Evolutionary conservation across 805 yeast genomes (phyloP), one percentile per base, ranked within the genome.

Genomic region (Candida silvatica): DNA sequence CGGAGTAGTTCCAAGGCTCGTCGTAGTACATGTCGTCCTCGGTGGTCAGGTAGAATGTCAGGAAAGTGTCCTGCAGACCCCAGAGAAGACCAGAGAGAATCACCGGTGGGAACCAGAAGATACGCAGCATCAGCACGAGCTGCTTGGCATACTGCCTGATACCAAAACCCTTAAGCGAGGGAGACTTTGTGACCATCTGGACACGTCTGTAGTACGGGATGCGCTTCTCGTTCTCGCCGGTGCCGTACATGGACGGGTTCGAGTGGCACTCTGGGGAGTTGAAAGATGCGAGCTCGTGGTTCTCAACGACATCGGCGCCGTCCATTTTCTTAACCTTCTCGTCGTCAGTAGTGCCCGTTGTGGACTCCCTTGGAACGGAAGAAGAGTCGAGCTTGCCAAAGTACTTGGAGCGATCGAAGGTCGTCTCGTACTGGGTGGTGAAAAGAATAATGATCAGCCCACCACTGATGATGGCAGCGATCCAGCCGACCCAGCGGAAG

Each of bases 401-500:
- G 41, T 67, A 70, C 23, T 49, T 58, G n/a, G 61, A 44, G 48
- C 85, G 63, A 47, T 78, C 80, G 45, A 77, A 77, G 30, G 63
- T 63, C 1, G 94, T 80, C 49, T 84, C 94, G 50, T 80, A 88
- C 48, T 81, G 71, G 15, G 69, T 68, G 42, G 80, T 70, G 18
- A 77, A 44, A 35, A 79, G 53, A 11, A 79, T 66, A 1, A 71
- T 39, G 37, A 80, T 54, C 20, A 76, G 58, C 3, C 59, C 76
- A 28, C 77, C 87, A 8, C 80, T 75, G 37, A 77, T 67, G 51
- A 83, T 80, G 5, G 72, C 74, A 12, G 74, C 77, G 43, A 66
- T 50, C 69, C 77, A 77, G 23, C 87, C 86, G 5, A 81, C 84
- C 94, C 94, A 84, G 47, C 81, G 64, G 61, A 82, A 84, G n/a